A percentile compares a stretch with the other conserved stretches of the same genome.
Evolutionary conservation across 2,329 filamentous ascomycete species (phyloP).

Genomic region (Aspergillus tanneri): DNA sequence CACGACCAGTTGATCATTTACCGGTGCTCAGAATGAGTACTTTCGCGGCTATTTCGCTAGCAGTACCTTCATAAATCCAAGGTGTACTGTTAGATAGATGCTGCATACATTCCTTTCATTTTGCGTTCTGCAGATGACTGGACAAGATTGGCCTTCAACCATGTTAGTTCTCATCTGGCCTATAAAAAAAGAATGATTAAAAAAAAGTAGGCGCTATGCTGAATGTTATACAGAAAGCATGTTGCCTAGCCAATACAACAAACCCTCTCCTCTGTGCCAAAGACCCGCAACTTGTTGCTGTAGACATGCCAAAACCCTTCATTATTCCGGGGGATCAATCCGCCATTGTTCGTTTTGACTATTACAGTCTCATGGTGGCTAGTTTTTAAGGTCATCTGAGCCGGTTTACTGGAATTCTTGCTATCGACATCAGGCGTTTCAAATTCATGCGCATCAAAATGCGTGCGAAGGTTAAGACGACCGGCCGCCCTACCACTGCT

Average conservation of each 20-base stretch:
- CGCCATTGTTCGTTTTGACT: constrained; percentile 32
- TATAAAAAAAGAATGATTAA: too few relatives aligned
- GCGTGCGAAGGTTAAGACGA: constrained; percentile 21
- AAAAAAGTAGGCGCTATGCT: too few relatives aligned
- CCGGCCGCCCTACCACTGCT: background rate
- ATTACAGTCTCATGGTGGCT: constrained; percentile 9
- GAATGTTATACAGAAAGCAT: too few relatives aligned
- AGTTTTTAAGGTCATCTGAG: too few relatives aligned
- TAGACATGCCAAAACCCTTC: constrained; percentile 58
- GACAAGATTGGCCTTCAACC: background rate
- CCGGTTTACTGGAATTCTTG: too few relatives aligned
- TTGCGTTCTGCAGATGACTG: background rate
- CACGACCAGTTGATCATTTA: constrained; percentile 89
- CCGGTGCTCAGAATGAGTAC: constrained; percentile 75
- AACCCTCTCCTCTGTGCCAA: constrained; percentile 57
- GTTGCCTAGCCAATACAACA: constrained; percentile 28
- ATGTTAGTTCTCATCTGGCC: too few relatives aligned
- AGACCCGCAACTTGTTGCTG: constrained; percentile 60
- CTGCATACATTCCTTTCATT: constrained; percentile 67
- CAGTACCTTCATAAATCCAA: constrained; percentile 75
- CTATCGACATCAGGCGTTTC: constrained; percentile 8
- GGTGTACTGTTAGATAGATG: constrained; percentile 96
- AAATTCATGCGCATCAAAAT: constrained; percentile 28
- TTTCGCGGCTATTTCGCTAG: constrained; percentile 94
- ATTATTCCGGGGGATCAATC: constrained; percentile 53